Percentiles rank a stretch among this genome's conserved stretches.
phyloP scores from a whole-genome alignment of 2,329 filamentous ascomycete genomes.

The Aspergillus ibericus region DNA sequence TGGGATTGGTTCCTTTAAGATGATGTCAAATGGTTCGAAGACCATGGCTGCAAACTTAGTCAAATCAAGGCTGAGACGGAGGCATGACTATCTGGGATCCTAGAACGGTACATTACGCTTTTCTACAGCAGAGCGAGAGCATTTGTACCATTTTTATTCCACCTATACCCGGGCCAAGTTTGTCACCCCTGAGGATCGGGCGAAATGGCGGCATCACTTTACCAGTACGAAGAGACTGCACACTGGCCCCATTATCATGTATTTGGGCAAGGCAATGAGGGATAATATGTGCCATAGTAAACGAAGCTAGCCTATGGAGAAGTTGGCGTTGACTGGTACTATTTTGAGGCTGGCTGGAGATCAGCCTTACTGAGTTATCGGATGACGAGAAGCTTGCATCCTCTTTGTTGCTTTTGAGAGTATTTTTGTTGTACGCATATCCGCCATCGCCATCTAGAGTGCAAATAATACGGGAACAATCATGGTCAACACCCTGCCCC shows the following conservation, averaged over 20 bases:
- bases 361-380: conserved; percentile 15
- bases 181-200: conserved; percentile 42
- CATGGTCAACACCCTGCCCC: too few species aligned
- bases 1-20: conserved; percentile 21
- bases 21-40: conserved; percentile 35
- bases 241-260: conserved; percentile 13
- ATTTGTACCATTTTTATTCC: conserved; percentile 40
- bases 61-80: conserved; percentile 45
- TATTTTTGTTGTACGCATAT: too few species aligned
- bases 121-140: conserved; percentile 30
- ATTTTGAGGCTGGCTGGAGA: conserved; percentile 39
- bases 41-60: conserved; percentile 27
- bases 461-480: too few species aligned
- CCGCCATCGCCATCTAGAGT: too few species aligned
- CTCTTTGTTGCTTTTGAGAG: too few species aligned
- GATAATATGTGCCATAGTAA: conserved; percentile 40
- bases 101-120: conserved; percentile 41
- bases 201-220: conserved; percentile 46
- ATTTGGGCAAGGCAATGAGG: conserved; percentile 26
- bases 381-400: too few species aligned
- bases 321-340: conserved; percentile 36
- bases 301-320: conserved; percentile 41
- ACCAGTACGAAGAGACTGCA: conserved; percentile 19
- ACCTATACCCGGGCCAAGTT: conserved; percentile 43
- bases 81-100: conserved; percentile 47